A percentile compares a stretch with the other conserved stretches of the same genome.
Evolutionary conservation across 139 green algal species (phyloP).

Genomic region (Deuterostichococcus epilithicus): DNA sequence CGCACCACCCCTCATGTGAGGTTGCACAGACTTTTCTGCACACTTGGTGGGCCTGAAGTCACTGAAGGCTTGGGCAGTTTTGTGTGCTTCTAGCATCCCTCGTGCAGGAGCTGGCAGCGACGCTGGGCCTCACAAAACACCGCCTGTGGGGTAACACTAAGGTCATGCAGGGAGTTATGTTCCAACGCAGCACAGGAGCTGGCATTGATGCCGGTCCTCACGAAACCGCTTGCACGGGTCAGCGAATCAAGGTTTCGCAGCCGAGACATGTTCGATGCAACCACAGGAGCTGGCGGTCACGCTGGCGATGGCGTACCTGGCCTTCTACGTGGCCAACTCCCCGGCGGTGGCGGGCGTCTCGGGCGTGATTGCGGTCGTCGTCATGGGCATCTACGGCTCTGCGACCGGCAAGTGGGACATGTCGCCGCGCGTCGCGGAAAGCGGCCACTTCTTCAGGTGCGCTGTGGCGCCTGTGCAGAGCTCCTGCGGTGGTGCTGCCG

Average conservation of each 20-base stretch:
- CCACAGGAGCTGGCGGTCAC: constrained; percentile 59
- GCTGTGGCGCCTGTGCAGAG: constrained; percentile 8
- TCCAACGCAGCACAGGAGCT: no score
- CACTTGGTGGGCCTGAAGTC: no score
- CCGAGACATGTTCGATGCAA: constrained; percentile 49
- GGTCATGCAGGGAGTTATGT: no score
- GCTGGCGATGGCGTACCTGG: constrained; percentile 70
- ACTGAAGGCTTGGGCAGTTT: no score
- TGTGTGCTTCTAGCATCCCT: no score
- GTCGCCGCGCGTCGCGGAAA: constrained; percentile 11
- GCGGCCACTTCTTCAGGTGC: constrained; percentile 36
- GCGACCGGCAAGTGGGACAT: constrained; percentile 66
- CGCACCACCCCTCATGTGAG: no score
- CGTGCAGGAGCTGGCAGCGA: no score
- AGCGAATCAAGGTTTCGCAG: constrained; percentile 40
- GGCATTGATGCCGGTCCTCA: no score
- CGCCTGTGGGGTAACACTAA: no score
- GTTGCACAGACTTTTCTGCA: no score
- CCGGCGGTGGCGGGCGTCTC: constrained; percentile 29
- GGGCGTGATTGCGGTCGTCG: constrained; percentile 81
- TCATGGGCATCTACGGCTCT: constrained; percentile 77
- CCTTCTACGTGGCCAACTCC: constrained; percentile 72
- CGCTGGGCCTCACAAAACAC: no score
- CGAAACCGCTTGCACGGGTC: no score
- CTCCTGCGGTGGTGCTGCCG: neutral